Percentiles rank a stretch among this genome's conserved stretches.
Conservation (phyloP, 352 stramenopile species). For the Elongisporangium undulatum region DNA sequence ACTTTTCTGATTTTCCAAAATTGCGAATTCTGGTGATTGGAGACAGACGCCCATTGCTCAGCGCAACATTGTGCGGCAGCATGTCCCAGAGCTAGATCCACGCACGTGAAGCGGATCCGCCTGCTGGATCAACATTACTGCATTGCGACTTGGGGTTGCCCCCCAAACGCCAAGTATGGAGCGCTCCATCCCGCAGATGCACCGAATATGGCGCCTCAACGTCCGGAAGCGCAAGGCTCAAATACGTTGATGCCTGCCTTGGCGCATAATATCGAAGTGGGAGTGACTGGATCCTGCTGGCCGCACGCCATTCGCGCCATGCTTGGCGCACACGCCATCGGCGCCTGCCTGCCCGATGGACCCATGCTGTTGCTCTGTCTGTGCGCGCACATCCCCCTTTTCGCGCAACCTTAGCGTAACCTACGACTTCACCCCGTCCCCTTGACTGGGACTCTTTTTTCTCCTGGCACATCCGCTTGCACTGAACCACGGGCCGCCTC, state of each 20-base stretch:
- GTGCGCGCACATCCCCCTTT: background rate
- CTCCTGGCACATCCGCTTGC: background rate
- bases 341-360: background rate
- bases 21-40: background rate
- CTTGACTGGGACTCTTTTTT: background rate
- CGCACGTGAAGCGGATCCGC: background rate
- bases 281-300: background rate
- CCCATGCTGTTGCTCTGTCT: background rate
- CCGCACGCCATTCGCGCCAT: background rate
- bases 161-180: background rate
- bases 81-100: background rate
- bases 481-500: background rate
- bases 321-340: too few relatives aligned
- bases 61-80: background rate
- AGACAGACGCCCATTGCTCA: background rate
- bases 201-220: background rate
- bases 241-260: background rate
- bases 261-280: background rate
- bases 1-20: background rate
- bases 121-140: background rate
- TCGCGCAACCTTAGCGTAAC: background rate
- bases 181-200: background rate
- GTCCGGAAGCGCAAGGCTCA: background rate
- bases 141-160: background rate
- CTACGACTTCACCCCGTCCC: background rate